Conservation (phyloP, 441 rosid species). For the Syzygium malaccense region DNA sequence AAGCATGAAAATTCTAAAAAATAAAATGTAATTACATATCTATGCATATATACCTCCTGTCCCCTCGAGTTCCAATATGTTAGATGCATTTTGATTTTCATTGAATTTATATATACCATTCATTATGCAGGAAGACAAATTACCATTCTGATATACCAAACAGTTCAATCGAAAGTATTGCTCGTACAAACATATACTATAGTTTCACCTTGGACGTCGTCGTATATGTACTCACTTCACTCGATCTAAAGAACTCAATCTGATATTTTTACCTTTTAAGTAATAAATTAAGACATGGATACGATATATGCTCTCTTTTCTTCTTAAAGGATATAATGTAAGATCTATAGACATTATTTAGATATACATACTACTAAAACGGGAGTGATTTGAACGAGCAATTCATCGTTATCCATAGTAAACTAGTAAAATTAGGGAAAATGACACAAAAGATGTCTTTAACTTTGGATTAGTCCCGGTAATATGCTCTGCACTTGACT, state of each 20-base stretch:
- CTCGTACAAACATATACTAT: not conserved
- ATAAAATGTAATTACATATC: not conserved
- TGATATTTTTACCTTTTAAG: not conserved
- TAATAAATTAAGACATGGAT: not conserved
- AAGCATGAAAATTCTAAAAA: not conserved
- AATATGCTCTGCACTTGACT: no score
- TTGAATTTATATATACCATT: not conserved
- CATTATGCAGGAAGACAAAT: not conserved
- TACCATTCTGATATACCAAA: not conserved
- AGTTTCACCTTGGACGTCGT: not conserved
- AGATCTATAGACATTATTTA: not conserved
- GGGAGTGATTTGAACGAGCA: not conserved
- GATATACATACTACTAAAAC: not conserved
- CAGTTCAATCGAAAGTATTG: not conserved
- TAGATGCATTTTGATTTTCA: not conserved
- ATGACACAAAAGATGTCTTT: no score
- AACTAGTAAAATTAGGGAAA: not conserved
- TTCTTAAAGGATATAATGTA: not conserved
- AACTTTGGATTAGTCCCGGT: no score
- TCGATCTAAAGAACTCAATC: not conserved
- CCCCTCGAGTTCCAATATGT: no score
- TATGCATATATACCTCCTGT: not conserved
- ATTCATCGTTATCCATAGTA: not conserved
- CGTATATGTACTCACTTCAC: not conserved
- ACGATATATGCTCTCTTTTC: not conserved